Base-by-base conservation (phyloP, 2,329 filamentous ascomycete species). In the Botrytis cinerea region DNA sequence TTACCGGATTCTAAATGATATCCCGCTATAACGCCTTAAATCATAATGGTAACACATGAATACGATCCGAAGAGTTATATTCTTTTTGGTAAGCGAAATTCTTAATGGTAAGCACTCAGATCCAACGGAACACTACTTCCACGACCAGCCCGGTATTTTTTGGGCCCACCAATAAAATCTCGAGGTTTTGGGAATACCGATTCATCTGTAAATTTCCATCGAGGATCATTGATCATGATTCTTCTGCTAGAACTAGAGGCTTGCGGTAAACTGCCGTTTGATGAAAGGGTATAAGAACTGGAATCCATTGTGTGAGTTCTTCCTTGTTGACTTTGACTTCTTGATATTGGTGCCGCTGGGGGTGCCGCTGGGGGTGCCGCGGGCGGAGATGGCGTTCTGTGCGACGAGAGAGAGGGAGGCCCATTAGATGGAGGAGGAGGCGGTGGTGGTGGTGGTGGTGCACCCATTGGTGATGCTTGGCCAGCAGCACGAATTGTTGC, bases 111-210 rank as follows among this genome's bases (percentile, higher is more conserved):
- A 67, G 87, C 85, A 77, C 86, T 89, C 80, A 99, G 83, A 84
- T 98, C 93, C 78, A 98, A 85, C 45, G 96, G 96, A 77, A 98
- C 95, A 85, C 93, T 98, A 84, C 94, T 98, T 46, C 94, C 95
- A 80, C 95, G 89, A 14, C 96, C 96, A 51, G 96, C 96, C 75
- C 95, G 87, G 83, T 98, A 99, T 81, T 89, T 90, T 81, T 92
- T 94, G 32, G 87, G 84, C 5, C 89, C 90, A n/a, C 92, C 92
- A 1, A 86, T 83, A 80, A 97, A 98, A 2, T 92, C 90, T 79
- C 95, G 87, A 35, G 95, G 95, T 78, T 94, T 95, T 0, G 96
- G 95, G 64, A 98, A 86, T 78, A 93, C 87, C 51, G 87, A 88
- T 78, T 98, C 95, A 64, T 91, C 89, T 78, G 95, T 92, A 80